phyloP scores from a whole-genome alignment of 1,139 yeast genomes.

The Suhomyces ambrosiae region DNA sequence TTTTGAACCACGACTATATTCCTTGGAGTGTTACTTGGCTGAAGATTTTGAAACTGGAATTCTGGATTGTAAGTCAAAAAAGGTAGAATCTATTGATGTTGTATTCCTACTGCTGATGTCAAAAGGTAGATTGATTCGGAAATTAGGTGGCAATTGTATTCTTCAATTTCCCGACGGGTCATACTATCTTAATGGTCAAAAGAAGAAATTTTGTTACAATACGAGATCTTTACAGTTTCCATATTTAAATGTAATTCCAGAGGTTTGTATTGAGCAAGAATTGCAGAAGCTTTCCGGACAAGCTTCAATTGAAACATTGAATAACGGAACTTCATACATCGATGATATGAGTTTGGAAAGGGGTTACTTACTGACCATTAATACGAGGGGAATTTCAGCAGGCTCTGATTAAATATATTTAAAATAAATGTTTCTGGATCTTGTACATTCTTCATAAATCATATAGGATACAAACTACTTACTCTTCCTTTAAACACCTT shows the following conservation, averaged over 20 bases:
- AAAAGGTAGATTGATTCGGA: background rate
- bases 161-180: constrained; percentile 2
- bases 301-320: too few species aligned
- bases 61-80: background rate
- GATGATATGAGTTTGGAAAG: too few species aligned
- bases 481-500: constrained; percentile 13
- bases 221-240: background rate
- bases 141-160: background rate
- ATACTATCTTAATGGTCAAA: background rate
- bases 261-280: background rate
- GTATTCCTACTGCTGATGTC: constrained; percentile 2
- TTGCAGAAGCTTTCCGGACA: background rate
- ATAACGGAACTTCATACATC: too few species aligned
- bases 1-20: background rate
- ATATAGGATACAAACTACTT: too few species aligned
- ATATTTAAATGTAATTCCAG: background rate
- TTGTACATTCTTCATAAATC: constrained; percentile 1
- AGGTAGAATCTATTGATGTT: background rate
- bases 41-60: constrained; percentile 2
- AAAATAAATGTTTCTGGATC: background rate
- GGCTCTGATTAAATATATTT: background rate
- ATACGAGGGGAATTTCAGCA: background rate
- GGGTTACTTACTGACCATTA: background rate
- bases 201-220: background rate
- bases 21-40: background rate